Base-by-base conservation (phyloP, 2,329 filamentous ascomycete genomes). In the Apiospora phragmitis region DNA sequence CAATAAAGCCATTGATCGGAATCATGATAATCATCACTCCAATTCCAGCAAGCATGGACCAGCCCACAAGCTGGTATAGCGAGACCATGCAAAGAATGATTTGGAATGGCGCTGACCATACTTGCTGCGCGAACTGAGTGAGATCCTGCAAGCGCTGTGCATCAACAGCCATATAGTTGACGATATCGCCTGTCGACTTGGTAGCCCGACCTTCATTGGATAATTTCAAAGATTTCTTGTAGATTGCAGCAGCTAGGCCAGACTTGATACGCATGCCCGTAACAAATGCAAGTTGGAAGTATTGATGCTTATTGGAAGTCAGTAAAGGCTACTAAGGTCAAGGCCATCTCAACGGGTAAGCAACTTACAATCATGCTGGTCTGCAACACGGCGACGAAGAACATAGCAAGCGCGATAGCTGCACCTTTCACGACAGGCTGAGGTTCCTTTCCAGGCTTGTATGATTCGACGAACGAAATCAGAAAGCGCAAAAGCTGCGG, bases 111-210 rank as follows among this genome's bases (percentile, higher is more conserved):
- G 97, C 95, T 59, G 95, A 98, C 94, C 96, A 98, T 14, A 97
- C 85, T 80, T 98, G 95, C 79, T 97, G 95, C 24, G 94, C 94
- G 79, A 96, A 99, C 78, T 99, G 97, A 2, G 95, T 94, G 70
- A 99, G 85, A 82, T 99, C 96, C 77, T 98, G 93, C 24, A 99
- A 87, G 74, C 97, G 92, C 82, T 99, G 96, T 18, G 95, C 95
- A 80, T 99, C 96, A 12, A 99, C 95, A 65, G 97, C 96, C 95
- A 99, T 99, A 83, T 97, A 96, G 80, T 99, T 99, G 80, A 99
- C 96, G 78, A 99, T 98, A 78, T 99, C 97, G 70, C 96, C 96
- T 0, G 96, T 99, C 0, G 94, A 93, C 83, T 98, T 98, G 62
- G 91, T 83, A 2, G 94, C 89, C 69, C 95, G 90, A 11, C 96